Evolutionary conservation across 805 yeast species (phyloP).

Genomic region (Yarrowia sp.): DNA sequence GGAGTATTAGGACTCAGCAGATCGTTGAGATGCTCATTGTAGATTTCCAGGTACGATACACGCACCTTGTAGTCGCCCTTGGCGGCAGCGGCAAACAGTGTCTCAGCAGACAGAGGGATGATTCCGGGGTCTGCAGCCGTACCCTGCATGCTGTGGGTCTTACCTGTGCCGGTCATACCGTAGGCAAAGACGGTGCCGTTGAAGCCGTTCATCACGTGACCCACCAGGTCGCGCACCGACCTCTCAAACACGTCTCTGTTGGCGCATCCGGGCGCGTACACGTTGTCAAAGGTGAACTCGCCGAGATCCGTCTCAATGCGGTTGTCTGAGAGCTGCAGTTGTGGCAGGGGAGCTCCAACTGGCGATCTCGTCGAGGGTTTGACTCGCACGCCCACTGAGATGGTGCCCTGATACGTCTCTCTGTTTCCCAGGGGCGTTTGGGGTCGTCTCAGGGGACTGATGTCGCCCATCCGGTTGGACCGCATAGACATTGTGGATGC

Average conservation of each 20-base stretch:
- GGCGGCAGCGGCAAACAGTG: constrained; percentile 47
- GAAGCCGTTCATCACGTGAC: constrained; percentile 55
- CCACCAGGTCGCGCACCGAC: constrained; percentile 51
- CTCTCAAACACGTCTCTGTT: constrained; percentile 62
- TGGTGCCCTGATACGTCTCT: constrained; percentile 58
- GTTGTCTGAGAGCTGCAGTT: constrained; percentile 12
- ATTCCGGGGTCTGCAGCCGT: constrained; percentile 61
- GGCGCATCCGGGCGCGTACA: constrained; percentile 51
- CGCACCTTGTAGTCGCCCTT: constrained; percentile 47
- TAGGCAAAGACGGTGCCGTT: constrained; percentile 91
- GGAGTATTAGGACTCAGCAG: constrained; percentile 45
- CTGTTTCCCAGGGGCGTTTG: constrained; percentile 31
- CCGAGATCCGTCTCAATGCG: constrained; percentile 48
- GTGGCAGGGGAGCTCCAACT: constrained; percentile 4
- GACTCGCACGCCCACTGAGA: constrained; percentile 74
- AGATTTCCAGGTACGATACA: constrained; percentile 69
- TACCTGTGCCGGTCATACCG: constrained; percentile 94
- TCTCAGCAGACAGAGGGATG: constrained; percentile 63
- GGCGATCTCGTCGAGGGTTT: constrained; percentile 48
- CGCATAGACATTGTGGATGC: constrained; percentile 34
- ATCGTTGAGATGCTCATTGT: constrained; percentile 68
- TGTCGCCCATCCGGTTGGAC: constrained; percentile 32
- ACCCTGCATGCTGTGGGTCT: constrained; percentile 86
- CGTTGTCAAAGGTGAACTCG: constrained; percentile 73
- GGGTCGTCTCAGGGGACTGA: constrained; percentile 31